These are phyloP conservation scores for Physcomitrellopsis africana DNA, from an alignment of 225 moss, liverwort and hornwort genomes.

Conservation along the genomic window DNA sequence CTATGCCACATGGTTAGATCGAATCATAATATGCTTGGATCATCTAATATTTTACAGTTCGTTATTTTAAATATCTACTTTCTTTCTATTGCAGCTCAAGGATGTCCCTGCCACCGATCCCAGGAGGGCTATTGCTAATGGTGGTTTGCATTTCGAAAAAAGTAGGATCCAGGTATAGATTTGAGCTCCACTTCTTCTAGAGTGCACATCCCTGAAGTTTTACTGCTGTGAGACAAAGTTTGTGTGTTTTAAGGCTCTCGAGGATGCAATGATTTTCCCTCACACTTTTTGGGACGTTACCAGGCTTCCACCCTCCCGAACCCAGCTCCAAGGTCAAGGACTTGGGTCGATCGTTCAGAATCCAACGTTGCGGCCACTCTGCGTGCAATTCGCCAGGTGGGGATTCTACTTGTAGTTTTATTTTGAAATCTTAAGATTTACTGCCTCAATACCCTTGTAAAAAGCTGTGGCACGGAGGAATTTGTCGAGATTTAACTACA, in stretches of 20 bases:
- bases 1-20: not conserved
- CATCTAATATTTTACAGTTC: not conserved
- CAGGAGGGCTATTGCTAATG: slow-evolving; percentile 32
- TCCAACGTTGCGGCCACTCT: slow-evolving; percentile 55
- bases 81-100: slow-evolving; percentile 21
- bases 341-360: slow-evolving; percentile 54
- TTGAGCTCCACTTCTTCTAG: not conserved
- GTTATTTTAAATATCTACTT: not conserved
- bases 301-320: slow-evolving; percentile 35
- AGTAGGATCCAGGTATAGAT: slow-evolving; percentile 30
- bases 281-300: not conserved
- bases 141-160: slow-evolving; percentile 18
- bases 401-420: not conserved
- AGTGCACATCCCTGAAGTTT: not conserved
- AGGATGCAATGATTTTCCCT: not conserved
- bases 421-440: not conserved
- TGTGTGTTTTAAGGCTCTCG: not conserved
- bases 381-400: slow-evolving; percentile 56
- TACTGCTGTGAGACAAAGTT: not conserved
- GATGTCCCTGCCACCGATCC: slow-evolving; percentile 21
- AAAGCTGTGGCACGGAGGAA: not conserved
- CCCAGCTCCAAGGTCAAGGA: slow-evolving; percentile 49
- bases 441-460: not conserved
- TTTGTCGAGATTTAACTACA: not conserved
- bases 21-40: not conserved